Base-by-base conservation (phyloP, 2,329 filamentous ascomycete genomes). In the Plenodomus biglobosus region DNA sequence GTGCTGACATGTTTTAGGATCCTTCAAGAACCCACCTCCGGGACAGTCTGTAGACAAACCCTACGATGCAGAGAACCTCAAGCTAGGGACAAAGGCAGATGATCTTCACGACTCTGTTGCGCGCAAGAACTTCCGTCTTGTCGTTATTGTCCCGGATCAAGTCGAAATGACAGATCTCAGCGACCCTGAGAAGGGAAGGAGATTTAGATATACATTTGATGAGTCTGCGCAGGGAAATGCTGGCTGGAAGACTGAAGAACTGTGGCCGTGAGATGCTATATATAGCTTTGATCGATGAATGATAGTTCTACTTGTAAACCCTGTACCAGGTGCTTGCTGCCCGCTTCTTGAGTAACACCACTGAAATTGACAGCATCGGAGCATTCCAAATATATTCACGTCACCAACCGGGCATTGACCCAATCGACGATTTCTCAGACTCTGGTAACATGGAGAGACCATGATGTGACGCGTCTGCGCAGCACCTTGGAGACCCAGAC, bases 71-170 rank as follows among this genome's bases (percentile, higher is more conserved):
- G 66, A 75, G 60, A 71, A 73, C 37, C 64, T 73, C 34, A 69
- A 74, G 42, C 61, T 83, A 2, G 82, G 81, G 10, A 84, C 87
- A 68, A 85, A 84, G 70, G 85, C 94, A 15, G 79, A 83, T 16
- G 83, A 87, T 60, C 71, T 95, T 5, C 73, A 89, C 38, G 90
- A 97, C 61, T 70, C 75, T 27, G 72, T 86, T 46, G 88, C 90
- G 35, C 78, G 90, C 58, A 75, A 75, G 56, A 88, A 95, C 69
- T 96, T 95, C 67, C 78, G 92, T 44, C 88, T 96, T 0, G 89
- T 96, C 3, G 85, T 94, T 65, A 94, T 99, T 68, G 84, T 85
- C 40, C 85, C 95, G 0, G 82, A 88, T 8, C 84, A 88, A 68
- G 85, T 95, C 17, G 91, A 95, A 68, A 78, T 80, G 61, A 77